Evolutionary conservation across 1,139 yeast genomes (phyloP).

Genomic region (Yamadazyma blattariae): DNA sequence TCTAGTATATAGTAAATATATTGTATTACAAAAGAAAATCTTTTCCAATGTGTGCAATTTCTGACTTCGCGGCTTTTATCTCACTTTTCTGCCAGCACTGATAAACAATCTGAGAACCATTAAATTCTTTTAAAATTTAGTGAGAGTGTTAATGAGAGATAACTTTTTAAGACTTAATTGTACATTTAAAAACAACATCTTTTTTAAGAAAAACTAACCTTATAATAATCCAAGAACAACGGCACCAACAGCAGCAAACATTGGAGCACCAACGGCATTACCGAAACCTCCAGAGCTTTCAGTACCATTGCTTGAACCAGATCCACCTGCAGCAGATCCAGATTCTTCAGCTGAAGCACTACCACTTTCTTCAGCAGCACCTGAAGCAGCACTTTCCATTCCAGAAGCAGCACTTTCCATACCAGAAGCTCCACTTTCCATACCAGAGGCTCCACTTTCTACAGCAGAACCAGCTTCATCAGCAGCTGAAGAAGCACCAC

Average conservation of each 20-base stretch:
- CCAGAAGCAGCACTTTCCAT: too few relatives aligned
- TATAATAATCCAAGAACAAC: constrained; percentile 10
- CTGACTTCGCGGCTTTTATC: too few relatives aligned
- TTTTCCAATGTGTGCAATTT: too few relatives aligned
- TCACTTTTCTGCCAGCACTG: too few relatives aligned
- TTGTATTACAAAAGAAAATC: too few relatives aligned
- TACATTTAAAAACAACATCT: too few relatives aligned
- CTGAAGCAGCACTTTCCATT: constrained; percentile 2
- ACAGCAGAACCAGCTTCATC: constrained; percentile 1
- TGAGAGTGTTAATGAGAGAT: too few relatives aligned
- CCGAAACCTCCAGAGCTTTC: constrained; percentile 3
- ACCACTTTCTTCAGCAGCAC: constrained; percentile 1
- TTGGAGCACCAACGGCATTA: constrained; percentile 6
- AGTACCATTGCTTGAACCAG: constrained; percentile 4
- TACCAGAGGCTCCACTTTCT: constrained; percentile 2
- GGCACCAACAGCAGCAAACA: constrained; percentile 9
- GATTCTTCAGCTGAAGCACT: constrained; percentile 2
- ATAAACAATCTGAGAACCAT: too few relatives aligned
- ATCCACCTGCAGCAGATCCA: constrained; percentile 3
- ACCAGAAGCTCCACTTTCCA: background rate
- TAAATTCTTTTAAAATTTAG: too few relatives aligned
- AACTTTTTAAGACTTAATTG: too few relatives aligned
- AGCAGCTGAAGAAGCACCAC: constrained; percentile 2
- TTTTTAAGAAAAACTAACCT: too few relatives aligned
- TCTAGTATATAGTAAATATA: too few relatives aligned